Base-by-base conservation (phyloP, 495 filamentous ascomycete species). In the Haplographium delicatum region DNA sequence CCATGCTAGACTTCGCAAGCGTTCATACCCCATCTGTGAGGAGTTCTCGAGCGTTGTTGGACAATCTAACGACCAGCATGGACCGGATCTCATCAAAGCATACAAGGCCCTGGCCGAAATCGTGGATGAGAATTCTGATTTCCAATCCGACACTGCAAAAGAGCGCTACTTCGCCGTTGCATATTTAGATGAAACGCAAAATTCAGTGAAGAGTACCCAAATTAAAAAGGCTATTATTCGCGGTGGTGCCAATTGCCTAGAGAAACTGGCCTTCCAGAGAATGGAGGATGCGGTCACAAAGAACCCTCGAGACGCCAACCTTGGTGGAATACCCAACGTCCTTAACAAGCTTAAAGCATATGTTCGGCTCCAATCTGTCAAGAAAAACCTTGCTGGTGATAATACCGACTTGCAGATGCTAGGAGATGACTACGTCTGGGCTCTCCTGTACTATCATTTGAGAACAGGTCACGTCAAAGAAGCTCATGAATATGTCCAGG, bases 301-400 rank as follows among this genome's bases (percentile, higher is more conserved):
- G 62, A 86, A 91, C 60, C 89, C 91, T 4, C 78, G 83, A 41
- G 89, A 96, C 62, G 94, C 93, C 8, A 88, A 87, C 60, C 70
- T 96, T 46, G 93, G 93, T 27, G 93, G 93, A 51, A 80, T 89
- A 28, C 93, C 93, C 0, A 87, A 88, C 38, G 80, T 85, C 1
- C 72, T 89, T 53, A 93, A 89, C 72, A 94, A 93, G 69, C 83
- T 96, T 62, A 85, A 88, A 50, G 93, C 89, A 1, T 99, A 89
- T 60, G 84, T 97, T 62, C 81, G 88, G 42, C 75, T 95, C 49
- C 80, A 84, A 40, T 73, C 81, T 23, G 71, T 79, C 3, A 77
- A 85, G 38, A 93, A 88, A 68, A 86, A 91, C 56, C 80, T 96
- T 22, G 84, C 80, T 1, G 78, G 81, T 1, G 89, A 95, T 61